These are phyloP conservation scores for Coemansia sp. DNA, from an alignment of 192 early-diverging fungal genomes.

Conservation along the genomic window DNA sequence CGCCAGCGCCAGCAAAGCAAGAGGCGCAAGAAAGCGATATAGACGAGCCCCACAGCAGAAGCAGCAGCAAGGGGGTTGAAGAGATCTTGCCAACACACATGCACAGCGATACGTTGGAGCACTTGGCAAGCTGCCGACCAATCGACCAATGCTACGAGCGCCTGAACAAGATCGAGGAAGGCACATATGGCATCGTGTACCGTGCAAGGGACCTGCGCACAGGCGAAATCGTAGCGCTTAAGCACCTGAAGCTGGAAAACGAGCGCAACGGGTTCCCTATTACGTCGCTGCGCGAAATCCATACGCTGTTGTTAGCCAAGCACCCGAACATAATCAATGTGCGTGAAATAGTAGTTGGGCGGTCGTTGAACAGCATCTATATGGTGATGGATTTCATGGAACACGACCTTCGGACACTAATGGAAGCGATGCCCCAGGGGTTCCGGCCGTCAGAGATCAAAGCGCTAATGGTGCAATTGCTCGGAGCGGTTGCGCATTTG, in stretches of 20 bases:
- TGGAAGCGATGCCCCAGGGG: conserved; percentile 78
- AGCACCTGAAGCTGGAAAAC: conserved; percentile 75
- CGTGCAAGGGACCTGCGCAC: conserved; percentile 81
- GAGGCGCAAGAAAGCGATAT: neutral
- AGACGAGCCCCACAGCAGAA: neutral
- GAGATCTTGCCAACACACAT: neutral
- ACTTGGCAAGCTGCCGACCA: conserved; percentile 28
- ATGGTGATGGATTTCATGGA: conserved; percentile 99
- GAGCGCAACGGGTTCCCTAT: conserved; percentile 83
- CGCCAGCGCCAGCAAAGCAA: neutral
- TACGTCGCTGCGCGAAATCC: conserved; percentile 77
- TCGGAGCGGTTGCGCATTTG: conserved; percentile 78
- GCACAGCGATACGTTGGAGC: neutral
- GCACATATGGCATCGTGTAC: conserved; percentile 96
- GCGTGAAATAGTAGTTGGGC: conserved; percentile 74
- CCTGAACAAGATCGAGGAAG: conserved; percentile 96
- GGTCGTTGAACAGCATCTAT: conserved; percentile 70
- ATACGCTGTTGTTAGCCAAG: conserved; percentile 72
- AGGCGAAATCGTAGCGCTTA: conserved; percentile 77
- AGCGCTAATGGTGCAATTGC: conserved; percentile 74
- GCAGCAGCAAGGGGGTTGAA: neutral
- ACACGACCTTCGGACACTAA: conserved; percentile 89
- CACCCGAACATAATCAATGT: conserved; percentile 86
- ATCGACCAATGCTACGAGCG: conserved; percentile 76
- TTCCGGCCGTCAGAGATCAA: conserved; percentile 89